Conservation (phyloP, 2,329 filamentous ascomycete species). For the Knufia petricola region DNA sequence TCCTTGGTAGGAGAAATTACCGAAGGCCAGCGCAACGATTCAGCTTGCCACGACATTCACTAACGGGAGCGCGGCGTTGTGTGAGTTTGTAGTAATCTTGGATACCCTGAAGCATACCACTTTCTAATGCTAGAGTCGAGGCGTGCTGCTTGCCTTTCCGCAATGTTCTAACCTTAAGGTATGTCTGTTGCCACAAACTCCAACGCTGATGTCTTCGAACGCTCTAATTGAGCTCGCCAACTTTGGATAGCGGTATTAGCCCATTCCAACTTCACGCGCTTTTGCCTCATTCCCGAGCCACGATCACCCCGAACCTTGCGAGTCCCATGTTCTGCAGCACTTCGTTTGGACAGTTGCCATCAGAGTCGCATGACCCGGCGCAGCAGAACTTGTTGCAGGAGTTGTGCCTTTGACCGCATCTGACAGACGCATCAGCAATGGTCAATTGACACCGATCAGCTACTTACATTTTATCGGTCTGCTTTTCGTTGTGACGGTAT, state of each 20-base stretch:
- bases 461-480: conserved; percentile 5
- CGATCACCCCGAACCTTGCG: conserved; percentile 1
- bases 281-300: conserved; percentile 3
- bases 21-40: background rate
- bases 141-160: too few relatives aligned
- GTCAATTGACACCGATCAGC: background rate
- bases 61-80: conserved; percentile 6
- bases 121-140: background rate
- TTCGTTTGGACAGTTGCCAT: conserved; percentile 5
- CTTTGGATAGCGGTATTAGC: background rate
- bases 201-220: background rate
- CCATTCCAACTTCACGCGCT: background rate
- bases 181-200: background rate
- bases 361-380: background rate
- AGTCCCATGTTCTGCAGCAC: conserved; percentile 5
- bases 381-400: conserved; percentile 10
- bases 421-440: conserved; percentile 5
- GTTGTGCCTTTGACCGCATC: background rate
- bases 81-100: conserved; percentile 9
- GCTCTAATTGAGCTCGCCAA: background rate
- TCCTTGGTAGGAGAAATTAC: too few relatives aligned
- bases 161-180: too few relatives aligned
- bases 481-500: conserved; percentile 4
- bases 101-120: background rate
- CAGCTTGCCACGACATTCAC: conserved; percentile 9